Evolutionary conservation across 306 rosid genomes (phyloP), one percentile per base, ranked within the genome.

Genomic region (Luffa aegyptiaca): DNA sequence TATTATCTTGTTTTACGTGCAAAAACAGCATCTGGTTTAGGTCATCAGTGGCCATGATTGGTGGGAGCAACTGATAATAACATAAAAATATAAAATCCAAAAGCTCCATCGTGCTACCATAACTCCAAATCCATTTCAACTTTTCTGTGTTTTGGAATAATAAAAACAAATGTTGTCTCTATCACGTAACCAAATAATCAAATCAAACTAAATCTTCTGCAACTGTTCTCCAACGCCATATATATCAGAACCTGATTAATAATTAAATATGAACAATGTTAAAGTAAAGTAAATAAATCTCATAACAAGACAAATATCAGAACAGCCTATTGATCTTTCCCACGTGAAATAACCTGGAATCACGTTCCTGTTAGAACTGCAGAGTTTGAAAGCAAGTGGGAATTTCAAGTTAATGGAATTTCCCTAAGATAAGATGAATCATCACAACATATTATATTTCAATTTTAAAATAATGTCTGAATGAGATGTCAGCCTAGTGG

Each of bases 311-410:
- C 42, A 46, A 73, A 48, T 26, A 10, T 14, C 11, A 26, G 41
- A 48, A 73, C 26, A 21, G 11, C 45, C 21, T 14, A 61, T 26
- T 49, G 18, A 33, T 46, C 44, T 49, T 51, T 16, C 62, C 78
- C 78, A 74, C 46, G 62, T 74, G 78, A 74, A 33, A 33, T 48
- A 51, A 4, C 78, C 78, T 51, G 14, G 5, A 74, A 74, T 74
- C 62, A 74, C 78, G 10, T 8, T 35, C 7, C 39, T 65, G 3
- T 61, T 63, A 31, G 70, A 37, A 5, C 72, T 65, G 10, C 72
- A 37, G 5, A 55, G 8, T 64, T 35, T 33, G 18, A 26, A 26
- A 21, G 65, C 65, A 21, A 21, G 65, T 59, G 65, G 37, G 39
- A 69, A 3, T 69, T 69, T 41, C 0, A 41, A 39, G 51, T 2